Percentiles rank a stretch among this genome's conserved stretches.
Conservation (phyloP, 2,329 filamentous ascomycete genomes). For the Penicillium vulpinum region DNA sequence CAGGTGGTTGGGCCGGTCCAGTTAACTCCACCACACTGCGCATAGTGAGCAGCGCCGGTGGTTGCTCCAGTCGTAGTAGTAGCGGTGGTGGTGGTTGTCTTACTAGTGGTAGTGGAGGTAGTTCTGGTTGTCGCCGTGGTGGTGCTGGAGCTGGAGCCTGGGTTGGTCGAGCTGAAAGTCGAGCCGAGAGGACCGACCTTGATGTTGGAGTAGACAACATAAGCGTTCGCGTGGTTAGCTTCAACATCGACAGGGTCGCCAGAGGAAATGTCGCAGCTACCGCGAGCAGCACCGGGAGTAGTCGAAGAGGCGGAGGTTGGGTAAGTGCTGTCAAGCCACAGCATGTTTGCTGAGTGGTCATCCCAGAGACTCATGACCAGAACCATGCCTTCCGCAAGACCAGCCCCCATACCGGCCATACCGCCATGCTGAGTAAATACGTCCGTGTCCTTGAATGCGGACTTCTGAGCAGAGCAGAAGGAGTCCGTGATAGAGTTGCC, state of each 20-base stretch:
- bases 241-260: slow-evolving; percentile 56
- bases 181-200: slow-evolving; percentile 58
- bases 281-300: slow-evolving; percentile 53
- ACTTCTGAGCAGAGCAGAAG: slow-evolving; percentile 60
- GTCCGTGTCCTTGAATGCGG: slow-evolving; percentile 55
- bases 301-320: slow-evolving; percentile 50
- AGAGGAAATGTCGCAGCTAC: slow-evolving; percentile 53
- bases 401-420: slow-evolving; percentile 34
- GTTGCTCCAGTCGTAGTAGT: slow-evolving; percentile 8
- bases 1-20: slow-evolving; percentile 39
- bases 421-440: slow-evolving; percentile 58
- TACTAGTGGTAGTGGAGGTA: slow-evolving; percentile 3
- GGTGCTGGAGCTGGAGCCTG: slow-evolving; percentile 3
- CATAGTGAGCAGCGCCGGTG: slow-evolving; percentile 24
- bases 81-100: slow-evolving; percentile 13
- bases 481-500: slow-evolving; percentile 57
- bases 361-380: slow-evolving; percentile 63
- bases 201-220: slow-evolving; percentile 61
- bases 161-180: slow-evolving; percentile 40
- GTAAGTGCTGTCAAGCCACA: slow-evolving; percentile 70
- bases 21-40: slow-evolving; percentile 37
- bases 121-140: neutral
- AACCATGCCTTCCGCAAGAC: slow-evolving; percentile 50
- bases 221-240: slow-evolving; percentile 46
- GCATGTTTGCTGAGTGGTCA: slow-evolving; percentile 68